Conservation (phyloP, 768 basidiomycete species). For the Suillus variegatus region DNA sequence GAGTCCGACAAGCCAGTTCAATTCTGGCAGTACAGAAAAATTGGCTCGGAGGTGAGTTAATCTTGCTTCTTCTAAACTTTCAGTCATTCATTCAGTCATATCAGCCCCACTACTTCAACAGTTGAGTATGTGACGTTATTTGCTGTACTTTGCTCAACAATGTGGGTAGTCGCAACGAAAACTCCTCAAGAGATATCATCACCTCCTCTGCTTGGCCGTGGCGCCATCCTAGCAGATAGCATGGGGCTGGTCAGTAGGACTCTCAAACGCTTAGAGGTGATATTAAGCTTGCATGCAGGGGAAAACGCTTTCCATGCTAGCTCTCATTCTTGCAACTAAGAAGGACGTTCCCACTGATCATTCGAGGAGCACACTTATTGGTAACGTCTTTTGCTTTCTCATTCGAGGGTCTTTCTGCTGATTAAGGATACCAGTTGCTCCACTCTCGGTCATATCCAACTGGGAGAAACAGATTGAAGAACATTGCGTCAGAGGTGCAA, state of each 20-base stretch:
- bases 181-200: slow-evolving; percentile 60
- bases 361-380: slow-evolving; percentile 76
- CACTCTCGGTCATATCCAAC: slow-evolving; percentile 83
- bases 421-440: slow-evolving; percentile 54
- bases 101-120: slow-evolving; percentile 69
- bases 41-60: slow-evolving; percentile 49
- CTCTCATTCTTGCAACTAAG: slow-evolving; percentile 79
- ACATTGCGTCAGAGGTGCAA: slow-evolving; percentile 55
- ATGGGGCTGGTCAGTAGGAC: slow-evolving; percentile 64
- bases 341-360: slow-evolving; percentile 55
- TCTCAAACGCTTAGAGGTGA: too few relatives aligned
- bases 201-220: slow-evolving; percentile 69
- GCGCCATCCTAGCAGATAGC: slow-evolving; percentile 88
- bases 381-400: slow-evolving; percentile 36
- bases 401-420: slow-evolving; percentile 3
- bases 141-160: slow-evolving; percentile 5
- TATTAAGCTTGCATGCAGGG: slow-evolving; percentile 50
- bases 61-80: neutral
- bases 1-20: slow-evolving; percentile 77
- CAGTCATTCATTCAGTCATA: neutral
- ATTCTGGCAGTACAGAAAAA: slow-evolving; percentile 80
- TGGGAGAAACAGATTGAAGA: slow-evolving; percentile 86
- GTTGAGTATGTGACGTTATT: slow-evolving; percentile 37
- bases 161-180: slow-evolving; percentile 69
- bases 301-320: slow-evolving; percentile 88